Percentiles rank a stretch among this genome's conserved stretches.
Conservation (phyloP, 768 basidiomycete species). For the Boletales sp. region DNA sequence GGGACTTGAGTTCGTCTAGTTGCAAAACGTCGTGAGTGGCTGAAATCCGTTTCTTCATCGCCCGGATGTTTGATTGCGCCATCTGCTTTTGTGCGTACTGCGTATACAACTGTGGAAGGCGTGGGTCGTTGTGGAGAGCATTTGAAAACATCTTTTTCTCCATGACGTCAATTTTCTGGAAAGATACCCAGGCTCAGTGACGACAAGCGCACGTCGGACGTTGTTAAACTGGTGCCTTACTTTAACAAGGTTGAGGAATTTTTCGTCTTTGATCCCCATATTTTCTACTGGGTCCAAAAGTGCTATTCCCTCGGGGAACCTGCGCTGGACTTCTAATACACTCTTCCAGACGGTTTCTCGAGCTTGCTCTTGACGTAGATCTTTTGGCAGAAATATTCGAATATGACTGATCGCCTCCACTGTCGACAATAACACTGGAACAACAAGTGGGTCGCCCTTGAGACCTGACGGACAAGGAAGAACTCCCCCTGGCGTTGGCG, state of each 20-base stretch:
- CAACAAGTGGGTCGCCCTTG: conserved; percentile 80
- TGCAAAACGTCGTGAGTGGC: conserved; percentile 91
- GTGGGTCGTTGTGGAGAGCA: conserved; percentile 73
- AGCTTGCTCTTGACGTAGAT: conserved; percentile 69
- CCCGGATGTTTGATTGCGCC: conserved; percentile 63
- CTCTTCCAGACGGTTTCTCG: conserved; percentile 89
- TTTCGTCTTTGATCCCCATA: conserved; percentile 94
- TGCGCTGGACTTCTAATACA: conserved; percentile 83
- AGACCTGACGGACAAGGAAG: conserved; percentile 68
- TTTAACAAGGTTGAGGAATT: conserved; percentile 82
- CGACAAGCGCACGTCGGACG: background rate
- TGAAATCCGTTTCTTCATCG: conserved; percentile 81
- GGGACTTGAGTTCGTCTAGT: conserved; percentile 91
- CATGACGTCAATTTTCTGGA: conserved; percentile 86
- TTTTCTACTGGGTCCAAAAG: conserved; percentile 90
- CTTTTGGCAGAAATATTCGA: conserved; percentile 86
- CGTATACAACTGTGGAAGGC: conserved; percentile 78
- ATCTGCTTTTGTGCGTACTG: conserved; percentile 76
- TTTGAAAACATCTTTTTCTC: conserved; percentile 82
- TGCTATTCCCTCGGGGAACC: conserved; percentile 84
- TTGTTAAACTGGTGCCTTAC: conserved; percentile 37
- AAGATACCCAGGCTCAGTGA: background rate
- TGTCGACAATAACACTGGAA: conserved; percentile 85
- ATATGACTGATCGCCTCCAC: conserved; percentile 84
- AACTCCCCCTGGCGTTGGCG: conserved; percentile 65